Evolutionary conservation across 495 filamentous ascomycete genomes (phyloP).

Genomic region (Trypethelium eluteriae): DNA sequence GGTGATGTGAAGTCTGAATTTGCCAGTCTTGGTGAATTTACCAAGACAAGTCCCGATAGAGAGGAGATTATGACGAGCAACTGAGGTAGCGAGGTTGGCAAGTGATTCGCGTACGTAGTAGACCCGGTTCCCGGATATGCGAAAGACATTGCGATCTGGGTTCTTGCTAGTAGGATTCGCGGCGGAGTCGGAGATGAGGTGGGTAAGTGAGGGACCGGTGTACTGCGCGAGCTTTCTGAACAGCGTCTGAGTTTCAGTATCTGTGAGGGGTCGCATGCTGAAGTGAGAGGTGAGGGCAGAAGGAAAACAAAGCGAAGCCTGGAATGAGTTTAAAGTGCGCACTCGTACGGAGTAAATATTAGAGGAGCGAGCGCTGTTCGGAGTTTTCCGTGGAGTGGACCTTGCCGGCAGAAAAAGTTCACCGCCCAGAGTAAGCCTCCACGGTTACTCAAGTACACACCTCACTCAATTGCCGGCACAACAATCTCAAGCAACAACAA

Average conservation of each 20-base stretch:
- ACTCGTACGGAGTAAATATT: too few species aligned
- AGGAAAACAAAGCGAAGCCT: too few species aligned
- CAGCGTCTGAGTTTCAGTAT: conserved; percentile 40
- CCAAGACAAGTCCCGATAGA: conserved; percentile 79
- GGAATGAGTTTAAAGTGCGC: too few species aligned
- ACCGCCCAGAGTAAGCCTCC: neutral
- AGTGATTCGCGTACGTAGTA: conserved; percentile 83
- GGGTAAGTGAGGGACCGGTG: conserved; percentile 67
- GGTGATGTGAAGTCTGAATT: conserved; percentile 78
- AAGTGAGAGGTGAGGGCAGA: neutral
- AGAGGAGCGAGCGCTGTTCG: conserved; percentile 5
- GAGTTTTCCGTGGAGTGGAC: neutral
- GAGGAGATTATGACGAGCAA: conserved; percentile 70
- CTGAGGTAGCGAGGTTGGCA: conserved; percentile 80
- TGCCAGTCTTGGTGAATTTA: conserved; percentile 88
- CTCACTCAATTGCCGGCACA: too few species aligned
- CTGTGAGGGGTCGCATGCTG: conserved; percentile 31
- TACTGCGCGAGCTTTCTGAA: conserved; percentile 82
- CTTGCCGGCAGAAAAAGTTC: conserved; percentile 10
- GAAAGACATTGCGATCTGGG: conserved; percentile 74
- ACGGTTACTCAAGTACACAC: neutral
- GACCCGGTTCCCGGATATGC: conserved; percentile 67
- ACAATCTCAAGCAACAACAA: too few species aligned
- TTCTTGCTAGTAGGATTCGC: conserved; percentile 47
- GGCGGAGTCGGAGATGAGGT: conserved; percentile 60